These are phyloP conservation scores for Silybum marianum DNA, from an alignment of 129 eudicot species.

Conservation along the genomic window DNA sequence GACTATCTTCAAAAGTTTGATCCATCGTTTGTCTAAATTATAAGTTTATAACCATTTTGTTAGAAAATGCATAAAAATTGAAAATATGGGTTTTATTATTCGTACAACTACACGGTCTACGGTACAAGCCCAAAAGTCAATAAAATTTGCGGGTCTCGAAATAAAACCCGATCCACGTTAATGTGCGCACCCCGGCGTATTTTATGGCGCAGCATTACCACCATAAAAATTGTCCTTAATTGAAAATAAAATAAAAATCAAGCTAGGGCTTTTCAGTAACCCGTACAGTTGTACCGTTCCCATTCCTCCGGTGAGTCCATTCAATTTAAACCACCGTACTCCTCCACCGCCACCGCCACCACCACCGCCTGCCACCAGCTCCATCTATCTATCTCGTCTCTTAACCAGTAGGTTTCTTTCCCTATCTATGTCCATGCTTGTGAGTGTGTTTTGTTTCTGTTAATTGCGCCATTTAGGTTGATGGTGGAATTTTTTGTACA, in stretches of 20 bases:
- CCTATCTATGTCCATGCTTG: neutral
- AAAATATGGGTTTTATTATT: neutral
- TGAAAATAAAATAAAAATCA: neutral
- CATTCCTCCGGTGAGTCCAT: constrained; percentile 19
- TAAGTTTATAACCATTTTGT: too few species aligned
- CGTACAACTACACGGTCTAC: too few species aligned
- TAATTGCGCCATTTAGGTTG: constrained; percentile 17
- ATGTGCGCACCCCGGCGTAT: neutral
- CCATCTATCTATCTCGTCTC: neutral
- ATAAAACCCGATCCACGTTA: neutral
- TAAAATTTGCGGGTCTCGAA: neutral
- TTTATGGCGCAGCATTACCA: constrained; percentile 4
- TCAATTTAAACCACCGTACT: constrained; percentile 23
- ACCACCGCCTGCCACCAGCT: constrained; percentile 2
- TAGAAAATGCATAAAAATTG: neutral
- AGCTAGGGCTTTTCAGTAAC: constrained; percentile 40
- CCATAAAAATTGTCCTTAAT: constrained; percentile 1
- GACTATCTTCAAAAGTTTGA: too few species aligned
- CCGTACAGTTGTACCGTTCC: constrained; percentile 35
- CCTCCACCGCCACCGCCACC: constrained; percentile 11
- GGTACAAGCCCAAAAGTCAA: constrained; percentile 17
- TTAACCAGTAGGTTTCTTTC: constrained; percentile 2
- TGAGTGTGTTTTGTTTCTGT: neutral
- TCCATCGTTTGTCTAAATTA: too few species aligned
- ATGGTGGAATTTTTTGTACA: constrained; percentile 4